Percentiles rank a stretch among this genome's conserved stretches.
Evolutionary conservation across 371 early-diverging fungal species (phyloP).

Genomic region (Pancytospora epiphaga): DNA sequence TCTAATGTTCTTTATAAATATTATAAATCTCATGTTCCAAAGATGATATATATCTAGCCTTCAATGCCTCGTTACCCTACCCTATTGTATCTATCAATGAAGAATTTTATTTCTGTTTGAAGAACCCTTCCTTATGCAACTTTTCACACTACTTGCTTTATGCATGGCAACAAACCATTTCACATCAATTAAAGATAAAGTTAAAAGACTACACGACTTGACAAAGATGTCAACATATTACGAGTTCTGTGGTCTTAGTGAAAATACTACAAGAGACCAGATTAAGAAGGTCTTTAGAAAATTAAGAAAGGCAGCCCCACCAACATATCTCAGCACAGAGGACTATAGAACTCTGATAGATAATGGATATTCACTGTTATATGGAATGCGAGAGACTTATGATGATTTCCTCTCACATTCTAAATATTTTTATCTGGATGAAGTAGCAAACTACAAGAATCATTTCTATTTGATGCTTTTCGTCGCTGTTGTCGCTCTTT

Average conservation of each 20-base stretch:
- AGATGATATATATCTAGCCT: no score
- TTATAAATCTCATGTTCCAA: no score
- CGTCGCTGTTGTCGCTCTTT: neutral
- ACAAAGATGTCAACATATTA: conserved; percentile 33
- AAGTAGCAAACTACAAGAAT: conserved; percentile 21
- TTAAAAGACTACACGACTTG: conserved; percentile 26
- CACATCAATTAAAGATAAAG: conserved; percentile 6
- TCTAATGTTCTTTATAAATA: no score
- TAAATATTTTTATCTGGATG: conserved; percentile 16
- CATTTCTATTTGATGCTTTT: conserved; percentile 9
- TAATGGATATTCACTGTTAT: conserved; percentile 18
- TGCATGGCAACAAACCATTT: neutral
- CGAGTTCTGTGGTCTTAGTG: conserved; percentile 21
- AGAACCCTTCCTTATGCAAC: no score
- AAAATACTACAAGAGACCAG: neutral
- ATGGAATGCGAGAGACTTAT: conserved; percentile 21
- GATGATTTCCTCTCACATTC: conserved; percentile 27
- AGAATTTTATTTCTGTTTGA: no score
- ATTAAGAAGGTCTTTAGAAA: conserved; percentile 36
- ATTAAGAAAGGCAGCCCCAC: conserved; percentile 3
- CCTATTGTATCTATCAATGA: no score
- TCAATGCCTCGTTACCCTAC: no score
- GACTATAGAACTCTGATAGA: conserved; percentile 19
- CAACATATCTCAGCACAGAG: conserved; percentile 3
- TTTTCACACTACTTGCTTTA: no score